phyloP scores from a whole-genome alignment of 2,329 filamentous ascomycete genomes.

The Graphilbum sp. region DNA sequence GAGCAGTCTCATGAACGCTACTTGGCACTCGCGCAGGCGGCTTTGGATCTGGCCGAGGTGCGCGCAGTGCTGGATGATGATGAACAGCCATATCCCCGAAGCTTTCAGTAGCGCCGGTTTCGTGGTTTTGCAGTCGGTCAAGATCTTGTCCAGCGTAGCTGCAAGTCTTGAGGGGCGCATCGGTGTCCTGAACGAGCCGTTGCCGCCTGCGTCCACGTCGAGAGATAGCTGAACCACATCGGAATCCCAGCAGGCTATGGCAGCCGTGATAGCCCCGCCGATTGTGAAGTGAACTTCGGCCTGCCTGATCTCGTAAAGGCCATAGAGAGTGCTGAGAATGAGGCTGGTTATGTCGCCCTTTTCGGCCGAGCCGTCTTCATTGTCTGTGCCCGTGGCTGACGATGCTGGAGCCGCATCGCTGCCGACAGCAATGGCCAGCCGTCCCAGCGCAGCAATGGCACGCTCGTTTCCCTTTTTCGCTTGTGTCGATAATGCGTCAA shows the following conservation, averaged over 20 bases:
- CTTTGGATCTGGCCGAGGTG: conserved; percentile 58
- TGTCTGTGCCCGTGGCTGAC: not conserved
- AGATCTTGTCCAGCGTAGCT: conserved; percentile 51
- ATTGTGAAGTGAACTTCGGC: conserved; percentile 81
- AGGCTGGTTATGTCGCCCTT: conserved; percentile 20
- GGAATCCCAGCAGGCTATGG: conserved; percentile 69
- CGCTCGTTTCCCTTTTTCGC: conserved; percentile 70
- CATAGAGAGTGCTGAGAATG: conserved; percentile 54
- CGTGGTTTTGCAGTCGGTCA: conserved; percentile 63
- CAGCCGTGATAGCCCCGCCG: conserved; percentile 71
- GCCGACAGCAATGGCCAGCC: conserved; percentile 40
- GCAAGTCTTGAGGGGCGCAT: conserved; percentile 27
- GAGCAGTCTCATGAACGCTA: conserved; percentile 74
- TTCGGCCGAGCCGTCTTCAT: conserved; percentile 3
- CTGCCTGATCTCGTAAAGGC: conserved; percentile 68
- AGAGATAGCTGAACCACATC: conserved; percentile 58
- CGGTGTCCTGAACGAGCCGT: conserved; percentile 15
- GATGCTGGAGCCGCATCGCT: conserved; percentile 11
- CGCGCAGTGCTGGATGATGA: conserved; percentile 77
- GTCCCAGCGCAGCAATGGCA: conserved; percentile 66
- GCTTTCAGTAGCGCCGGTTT: conserved; percentile 85
- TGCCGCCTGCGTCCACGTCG: conserved; percentile 48
- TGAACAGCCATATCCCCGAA: conserved; percentile 89
- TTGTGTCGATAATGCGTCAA: conserved; percentile 46
- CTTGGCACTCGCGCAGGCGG: conserved; percentile 63